Evolutionary conservation across 129 eudicot species (phyloP), one percentile per base, ranked within the genome.

Genomic region (Chrysanthemum lavandulifolium): DNA sequence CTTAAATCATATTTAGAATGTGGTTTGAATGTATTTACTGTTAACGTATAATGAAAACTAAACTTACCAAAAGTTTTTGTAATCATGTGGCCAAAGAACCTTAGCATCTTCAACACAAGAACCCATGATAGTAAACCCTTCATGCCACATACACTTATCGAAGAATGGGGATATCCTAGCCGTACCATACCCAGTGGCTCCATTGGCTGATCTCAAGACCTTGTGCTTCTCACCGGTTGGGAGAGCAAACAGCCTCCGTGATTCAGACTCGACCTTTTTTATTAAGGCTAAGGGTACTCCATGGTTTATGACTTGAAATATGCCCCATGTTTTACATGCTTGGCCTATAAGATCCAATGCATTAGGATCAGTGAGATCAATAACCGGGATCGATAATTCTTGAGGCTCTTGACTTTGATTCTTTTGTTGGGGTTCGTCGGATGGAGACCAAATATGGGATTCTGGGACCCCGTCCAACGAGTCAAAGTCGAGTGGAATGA

Each of bases 111-210:
- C 86, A 72, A 62, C 71, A 48, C 83, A 73, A 43, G 93, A 81
- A 13, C 85, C 93, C 79, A 76, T 78, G 56, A 90, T 83, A 25
- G 89, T 82, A 75, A 87, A 87, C 10, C 96, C 96, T 70, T 90
- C 96, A 78, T 81, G 82, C 96, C 96, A 90, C 91, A 87, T 79
- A 12, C 59, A 43, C 83, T 90, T 87, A 7, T 73, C 29, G 76
- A 73, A 90, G 65, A 81, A 85, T 0, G 86, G 86, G 5, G 91
- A 56, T 4, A 90, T 87, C 63, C 83, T 57, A 49, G 91, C 85
- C 11, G 62, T 66, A 13, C 96, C 96, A 23, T 87, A 90, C 18
- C 96, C 96, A 10, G 89, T 82, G 33, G 71, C 77, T 14, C 85
- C 86, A 8, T 21, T 71, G 5, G 87, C 75, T 0, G 88, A 71